Evolutionary conservation across 305 asterid species (phyloP).

Genomic region (Fraxinus floribunda): DNA sequence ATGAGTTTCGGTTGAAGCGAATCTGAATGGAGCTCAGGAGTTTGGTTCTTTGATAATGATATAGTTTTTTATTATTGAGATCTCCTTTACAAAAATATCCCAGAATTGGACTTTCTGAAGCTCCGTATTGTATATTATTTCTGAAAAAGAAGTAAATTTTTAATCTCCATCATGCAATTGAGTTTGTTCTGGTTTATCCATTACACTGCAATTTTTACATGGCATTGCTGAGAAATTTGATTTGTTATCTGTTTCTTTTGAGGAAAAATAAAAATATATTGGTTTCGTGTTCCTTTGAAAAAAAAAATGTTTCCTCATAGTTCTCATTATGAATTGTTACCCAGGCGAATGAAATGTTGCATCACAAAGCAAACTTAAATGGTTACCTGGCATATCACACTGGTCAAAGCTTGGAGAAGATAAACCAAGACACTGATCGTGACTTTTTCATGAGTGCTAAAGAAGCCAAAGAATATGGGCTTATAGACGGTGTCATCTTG

Average conservation of each 20-base stretch:
- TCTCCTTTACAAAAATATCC: neutral
- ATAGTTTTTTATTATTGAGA: neutral
- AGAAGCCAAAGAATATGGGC: constrained; percentile 94
- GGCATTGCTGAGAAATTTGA: neutral
- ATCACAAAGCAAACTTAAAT: constrained; percentile 84
- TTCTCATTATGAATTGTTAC: constrained; percentile 7
- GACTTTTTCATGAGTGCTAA: constrained; percentile 96
- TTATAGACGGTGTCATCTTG: constrained; percentile 84
- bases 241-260: neutral
- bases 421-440: constrained; percentile 86
- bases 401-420: constrained; percentile 89
- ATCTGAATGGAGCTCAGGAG: neutral
- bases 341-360: constrained; percentile 97
- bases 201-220: neutral
- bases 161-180: neutral
- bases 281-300: neutral
- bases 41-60: neutral
- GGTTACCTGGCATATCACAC: constrained; percentile 93
- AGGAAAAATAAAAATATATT: neutral
- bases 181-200: neutral
- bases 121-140: neutral
- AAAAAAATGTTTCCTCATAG: neutral
- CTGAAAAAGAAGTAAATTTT: neutral
- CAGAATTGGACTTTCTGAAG: neutral
- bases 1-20: neutral